These are phyloP conservation scores for Penicillium frequentans DNA, from an alignment of 2,329 filamentous ascomycete genomes.

Conservation along the genomic window DNA sequence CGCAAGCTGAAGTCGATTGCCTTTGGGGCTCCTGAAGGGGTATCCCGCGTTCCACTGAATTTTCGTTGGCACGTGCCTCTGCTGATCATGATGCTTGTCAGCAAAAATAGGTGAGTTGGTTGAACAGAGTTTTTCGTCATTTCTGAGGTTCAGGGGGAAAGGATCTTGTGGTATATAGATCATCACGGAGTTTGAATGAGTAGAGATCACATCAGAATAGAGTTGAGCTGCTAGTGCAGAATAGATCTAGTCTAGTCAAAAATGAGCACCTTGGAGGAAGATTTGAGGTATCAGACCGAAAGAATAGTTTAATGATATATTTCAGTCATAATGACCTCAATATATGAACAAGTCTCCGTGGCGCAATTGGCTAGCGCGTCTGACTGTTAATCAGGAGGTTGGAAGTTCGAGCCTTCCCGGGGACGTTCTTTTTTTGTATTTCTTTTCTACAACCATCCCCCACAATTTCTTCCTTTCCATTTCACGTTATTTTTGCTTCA, in stretches of 20 bases:
- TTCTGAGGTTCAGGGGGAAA: background rate
- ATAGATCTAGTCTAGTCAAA: background rate
- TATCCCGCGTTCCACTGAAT: too few species aligned
- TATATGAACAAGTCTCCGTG: slow-evolving; percentile 20
- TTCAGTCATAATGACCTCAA: accelerated
- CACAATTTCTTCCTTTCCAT: background rate
- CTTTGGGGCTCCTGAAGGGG: too few species aligned
- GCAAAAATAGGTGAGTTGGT: too few species aligned
- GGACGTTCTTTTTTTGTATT: slow-evolving; percentile 28
- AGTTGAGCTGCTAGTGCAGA: background rate
- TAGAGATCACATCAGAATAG: background rate
- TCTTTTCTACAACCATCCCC: background rate
- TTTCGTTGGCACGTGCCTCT: too few species aligned
- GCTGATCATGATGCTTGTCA: too few species aligned
- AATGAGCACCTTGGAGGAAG: background rate
- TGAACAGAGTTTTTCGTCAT: too few species aligned
- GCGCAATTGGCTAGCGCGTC: slow-evolving; percentile 31
- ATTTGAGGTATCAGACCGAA: too few species aligned
- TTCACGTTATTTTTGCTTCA: background rate
- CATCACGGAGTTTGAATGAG: background rate
- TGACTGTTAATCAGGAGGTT: slow-evolving; percentile 35
- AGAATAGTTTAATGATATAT: background rate
- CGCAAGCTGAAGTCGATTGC: background rate
- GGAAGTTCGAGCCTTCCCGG: slow-evolving; percentile 46
- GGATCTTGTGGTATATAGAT: background rate